phyloP scores from a whole-genome alignment of 208 protist genomes.

The Trypanosoma conorhini region DNA sequence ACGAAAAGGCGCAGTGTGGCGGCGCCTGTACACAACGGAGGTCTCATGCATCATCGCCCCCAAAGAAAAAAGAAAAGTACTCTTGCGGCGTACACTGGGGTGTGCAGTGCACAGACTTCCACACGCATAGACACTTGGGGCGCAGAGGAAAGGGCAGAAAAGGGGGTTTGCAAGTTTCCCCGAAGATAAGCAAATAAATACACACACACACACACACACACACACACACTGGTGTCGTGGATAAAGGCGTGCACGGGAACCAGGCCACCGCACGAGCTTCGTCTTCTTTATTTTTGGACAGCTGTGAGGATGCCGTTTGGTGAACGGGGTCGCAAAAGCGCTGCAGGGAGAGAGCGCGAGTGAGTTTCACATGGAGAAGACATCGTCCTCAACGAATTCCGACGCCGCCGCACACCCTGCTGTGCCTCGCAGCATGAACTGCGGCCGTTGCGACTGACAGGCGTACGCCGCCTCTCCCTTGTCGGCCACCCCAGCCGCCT shows the following conservation, averaged over 20 bases:
- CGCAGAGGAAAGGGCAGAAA: not conserved
- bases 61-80: no score
- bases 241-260: not conserved
- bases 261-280: not conserved
- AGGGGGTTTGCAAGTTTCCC: not conserved
- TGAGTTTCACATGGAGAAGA: slow-evolving; percentile 30
- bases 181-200: slow-evolving; percentile 9
- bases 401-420: not conserved
- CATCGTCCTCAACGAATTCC: slow-evolving; percentile 25
- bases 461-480: slow-evolving; percentile 5
- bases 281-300: not conserved
- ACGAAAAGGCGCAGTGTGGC: not conserved
- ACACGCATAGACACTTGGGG: not conserved
- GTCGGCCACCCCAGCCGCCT: not conserved
- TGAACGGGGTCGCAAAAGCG: not conserved
- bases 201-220: not conserved
- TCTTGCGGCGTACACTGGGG: no score
- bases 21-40: no score
- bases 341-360: not conserved
- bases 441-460: not conserved
- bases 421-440: slow-evolving; percentile 2
- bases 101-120: no score
- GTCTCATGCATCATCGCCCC: no score
- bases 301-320: not conserved
- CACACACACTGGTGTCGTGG: not conserved